phyloP scores from a whole-genome alignment of 2,329 filamentous ascomycete genomes.

The Aspergillus pseudoterreus region DNA sequence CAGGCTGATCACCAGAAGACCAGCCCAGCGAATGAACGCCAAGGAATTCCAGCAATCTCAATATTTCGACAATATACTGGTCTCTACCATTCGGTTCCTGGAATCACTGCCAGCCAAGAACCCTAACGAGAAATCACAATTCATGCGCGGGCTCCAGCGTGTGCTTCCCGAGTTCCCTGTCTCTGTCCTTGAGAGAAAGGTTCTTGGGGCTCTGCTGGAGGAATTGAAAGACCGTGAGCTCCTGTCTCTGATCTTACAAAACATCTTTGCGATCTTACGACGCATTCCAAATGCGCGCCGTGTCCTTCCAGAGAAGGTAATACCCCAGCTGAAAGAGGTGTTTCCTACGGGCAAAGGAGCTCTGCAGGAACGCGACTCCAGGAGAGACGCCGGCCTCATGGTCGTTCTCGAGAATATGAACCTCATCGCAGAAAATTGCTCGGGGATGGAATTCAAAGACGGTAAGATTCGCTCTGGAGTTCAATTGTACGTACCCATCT shows the following conservation, averaged over 20 bases:
- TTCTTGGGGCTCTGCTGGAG: constrained; percentile 82
- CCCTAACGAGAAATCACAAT: constrained; percentile 82
- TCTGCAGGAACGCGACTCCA: constrained; percentile 69
- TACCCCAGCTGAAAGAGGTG: constrained; percentile 78
- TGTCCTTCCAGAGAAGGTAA: constrained; percentile 77
- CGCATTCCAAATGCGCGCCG: constrained; percentile 73
- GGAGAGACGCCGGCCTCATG: constrained; percentile 86
- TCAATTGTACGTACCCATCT: constrained; percentile 11
- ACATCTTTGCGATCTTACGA: constrained; percentile 84
- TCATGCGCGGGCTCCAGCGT: constrained; percentile 81
- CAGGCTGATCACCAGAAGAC: constrained; percentile 78
- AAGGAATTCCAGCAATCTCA: constrained; percentile 90
- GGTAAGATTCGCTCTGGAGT: constrained; percentile 49
- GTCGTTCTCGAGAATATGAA: constrained; percentile 81
- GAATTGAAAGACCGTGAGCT: constrained; percentile 92
- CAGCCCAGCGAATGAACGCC: constrained; percentile 81
- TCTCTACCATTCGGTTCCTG: constrained; percentile 93
- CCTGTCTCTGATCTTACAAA: constrained; percentile 79
- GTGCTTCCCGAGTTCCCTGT: constrained; percentile 90
- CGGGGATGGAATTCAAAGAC: constrained; percentile 92
- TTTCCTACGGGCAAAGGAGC: constrained; percentile 58
- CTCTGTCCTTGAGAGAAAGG: constrained; percentile 90
- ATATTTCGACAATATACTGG: constrained; percentile 95
- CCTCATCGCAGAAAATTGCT: constrained; percentile 73
- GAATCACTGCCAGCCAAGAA: constrained; percentile 91